Evolutionary conservation across 371 early-diverging fungal species (phyloP), one percentile per base, ranked within the genome.

Genomic region (Enteropsectra breve): DNA sequence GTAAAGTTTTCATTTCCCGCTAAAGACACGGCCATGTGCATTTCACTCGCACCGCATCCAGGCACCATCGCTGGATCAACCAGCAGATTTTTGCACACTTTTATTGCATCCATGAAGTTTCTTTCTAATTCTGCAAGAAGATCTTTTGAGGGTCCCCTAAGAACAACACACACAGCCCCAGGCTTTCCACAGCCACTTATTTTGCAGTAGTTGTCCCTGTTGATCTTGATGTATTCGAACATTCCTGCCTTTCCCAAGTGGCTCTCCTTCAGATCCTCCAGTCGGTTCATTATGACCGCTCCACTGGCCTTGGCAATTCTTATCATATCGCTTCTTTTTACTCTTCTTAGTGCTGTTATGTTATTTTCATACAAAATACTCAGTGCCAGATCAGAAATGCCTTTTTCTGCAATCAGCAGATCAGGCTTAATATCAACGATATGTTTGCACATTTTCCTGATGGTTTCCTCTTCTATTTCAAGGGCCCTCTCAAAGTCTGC

Each of bases 1-100:
- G 52, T n/a, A 3, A n/a, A 18, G 3, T 52, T 53, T 32, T 53
- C 29, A n/a, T n/a, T 29, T 18, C 26, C 34, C 24, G 40, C 53
- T 11, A 78, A 50, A 4, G 47, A 48, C 18, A 63, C 59, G 5
- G 57, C 29, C 18, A 97, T 80, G n/a, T 91, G 91, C 93, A 96
- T 94, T 80, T 99, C 99, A 6, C 91, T 90, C n/a, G 97, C 94
- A 62, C 99, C 99, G 70, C 95, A 97, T 49, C 99, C 99, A 15
- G 94, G 94, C 32, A 88, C 86, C 46, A 97, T 81, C 55, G 82
- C 84, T 40, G 94, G 91, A 81, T 87, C 86, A 74, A 90, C 89
- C 80, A 91, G 85, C 32, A 97, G 89, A 79, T 95, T 97, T 70
- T 93, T 91, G 15, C 97, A 94, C 46, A 94, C 95, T 61, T 86